A percentile compares a stretch with the other conserved stretches of the same genome.
Evolutionary conservation across 352 stramenopile species (phyloP).

Genomic region (Phytophthora palmivora): DNA sequence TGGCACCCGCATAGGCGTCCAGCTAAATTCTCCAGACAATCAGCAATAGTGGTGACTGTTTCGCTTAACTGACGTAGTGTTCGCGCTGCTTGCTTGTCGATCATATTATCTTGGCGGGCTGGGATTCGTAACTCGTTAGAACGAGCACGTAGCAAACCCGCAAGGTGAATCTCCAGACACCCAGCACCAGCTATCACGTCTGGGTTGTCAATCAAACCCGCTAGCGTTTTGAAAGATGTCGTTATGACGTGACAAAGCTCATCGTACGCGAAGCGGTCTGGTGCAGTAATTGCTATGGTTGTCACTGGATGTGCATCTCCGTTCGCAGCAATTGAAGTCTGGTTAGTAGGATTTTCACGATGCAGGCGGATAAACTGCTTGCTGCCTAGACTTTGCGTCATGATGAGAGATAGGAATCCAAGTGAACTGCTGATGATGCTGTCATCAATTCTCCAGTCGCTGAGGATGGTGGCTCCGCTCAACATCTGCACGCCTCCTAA

Average conservation of each 20-base stretch:
- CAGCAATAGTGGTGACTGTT: slow-evolving; percentile 36
- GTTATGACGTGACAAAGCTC: slow-evolving; percentile 55
- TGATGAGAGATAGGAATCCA: slow-evolving; percentile 54
- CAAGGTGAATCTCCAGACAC: slow-evolving; percentile 60
- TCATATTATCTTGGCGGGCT: not conserved
- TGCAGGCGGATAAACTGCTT: slow-evolving; percentile 51
- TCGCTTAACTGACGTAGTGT: slow-evolving; percentile 43
- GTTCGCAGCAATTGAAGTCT: not conserved
- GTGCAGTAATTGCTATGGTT: slow-evolving; percentile 46
- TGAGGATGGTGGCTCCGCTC: slow-evolving; percentile 52
- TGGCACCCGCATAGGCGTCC: slow-evolving; percentile 27
- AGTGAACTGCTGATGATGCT: slow-evolving; percentile 23
- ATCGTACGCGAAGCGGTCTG: slow-evolving; percentile 48
- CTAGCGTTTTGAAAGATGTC: slow-evolving; percentile 49
- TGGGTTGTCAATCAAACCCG: slow-evolving; percentile 43
- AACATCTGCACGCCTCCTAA: slow-evolving; percentile 57
- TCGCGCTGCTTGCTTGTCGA: slow-evolving; percentile 11
- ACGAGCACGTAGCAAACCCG: slow-evolving; percentile 42
- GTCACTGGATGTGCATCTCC: slow-evolving; percentile 37
- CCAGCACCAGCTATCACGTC: slow-evolving; percentile 56
- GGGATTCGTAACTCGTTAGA: slow-evolving; percentile 28
- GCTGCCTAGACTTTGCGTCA: slow-evolving; percentile 37
- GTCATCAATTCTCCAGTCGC: slow-evolving; percentile 49
- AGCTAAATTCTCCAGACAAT: slow-evolving; percentile 33
- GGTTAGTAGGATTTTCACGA: slow-evolving; percentile 3